Conservation (phyloP, 306 rosid genomes). For the Dryas octopetala region DNA sequence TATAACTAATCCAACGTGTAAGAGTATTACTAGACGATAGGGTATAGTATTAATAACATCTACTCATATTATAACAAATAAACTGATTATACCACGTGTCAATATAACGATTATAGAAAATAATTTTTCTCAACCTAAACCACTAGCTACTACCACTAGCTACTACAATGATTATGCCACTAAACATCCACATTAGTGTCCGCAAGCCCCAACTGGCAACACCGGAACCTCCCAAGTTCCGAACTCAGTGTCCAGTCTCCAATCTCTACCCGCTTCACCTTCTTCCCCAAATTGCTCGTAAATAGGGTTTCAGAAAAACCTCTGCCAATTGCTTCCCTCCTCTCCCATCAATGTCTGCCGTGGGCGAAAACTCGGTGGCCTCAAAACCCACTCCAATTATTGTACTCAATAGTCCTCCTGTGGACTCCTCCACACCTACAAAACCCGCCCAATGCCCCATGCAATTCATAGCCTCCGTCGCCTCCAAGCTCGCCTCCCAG, state of each 20-base stretch:
- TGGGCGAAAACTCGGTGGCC: slow-evolving; percentile 27
- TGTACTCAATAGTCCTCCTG: background rate
- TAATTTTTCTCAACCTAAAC: too few relatives aligned
- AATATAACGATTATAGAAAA: too few relatives aligned
- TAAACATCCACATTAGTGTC: too few relatives aligned
- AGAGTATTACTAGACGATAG: too few relatives aligned
- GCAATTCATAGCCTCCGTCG: slow-evolving; percentile 60
- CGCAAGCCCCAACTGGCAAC: background rate
- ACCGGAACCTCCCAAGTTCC: too few relatives aligned
- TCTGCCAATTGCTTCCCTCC: slow-evolving; percentile 36
- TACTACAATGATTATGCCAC: too few relatives aligned
- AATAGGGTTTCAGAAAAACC: slow-evolving; percentile 57
- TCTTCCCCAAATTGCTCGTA: background rate
- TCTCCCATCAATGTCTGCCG: slow-evolving; percentile 33
- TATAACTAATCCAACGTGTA: too few relatives aligned
- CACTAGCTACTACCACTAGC: too few relatives aligned
- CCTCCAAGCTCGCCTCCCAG: slow-evolving; percentile 69
- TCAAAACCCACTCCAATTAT: background rate
- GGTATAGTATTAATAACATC: too few relatives aligned
- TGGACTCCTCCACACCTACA: background rate
- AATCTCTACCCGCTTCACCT: background rate
- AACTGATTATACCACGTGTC: too few relatives aligned
- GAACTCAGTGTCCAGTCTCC: background rate
- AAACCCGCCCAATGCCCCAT: slow-evolving; percentile 20
- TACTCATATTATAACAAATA: too few relatives aligned